Base-by-base conservation (phyloP, 2,329 filamentous ascomycete genomes). In the Fusarium solani-melongenae region DNA sequence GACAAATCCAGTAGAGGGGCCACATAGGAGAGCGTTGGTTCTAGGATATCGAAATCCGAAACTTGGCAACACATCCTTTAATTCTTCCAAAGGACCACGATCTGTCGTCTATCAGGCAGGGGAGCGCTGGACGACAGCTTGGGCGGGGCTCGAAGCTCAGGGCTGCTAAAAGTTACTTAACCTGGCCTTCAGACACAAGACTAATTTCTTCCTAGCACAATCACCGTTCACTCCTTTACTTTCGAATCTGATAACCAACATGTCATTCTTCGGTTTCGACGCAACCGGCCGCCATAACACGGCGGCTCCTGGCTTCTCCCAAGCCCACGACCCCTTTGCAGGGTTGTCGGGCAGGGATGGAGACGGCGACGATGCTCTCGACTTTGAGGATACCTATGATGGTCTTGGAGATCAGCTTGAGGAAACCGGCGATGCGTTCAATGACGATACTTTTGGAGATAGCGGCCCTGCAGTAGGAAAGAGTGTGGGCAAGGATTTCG, bases 351-450 rank as follows among this genome's bases (percentile, higher is more conserved):
- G 88, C 77, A 88, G 86, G 59, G 87, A 88, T 68, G 89, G 92
- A 67, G 90, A 92, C 76, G 83, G 83, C 60, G 86, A 87, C 75
- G 89, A 88, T 70, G 86, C 85, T 27, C 81, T 88, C 78, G 93
- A 98, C 78, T 99, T 98, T 77, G 96, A 99, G 78, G 95, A 99
- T 81, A 98, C 96, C 39, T 98, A 98, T 81, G 96, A 99, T 83
- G 96, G 96, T 20, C 87, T 99, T 44, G 96, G 95, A 65, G 93
- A 98, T 80, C 91, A 93, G 82, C 91, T 99, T 38, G 92, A 98
- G 78, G 96, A 99, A 81, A 92, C 93, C 22, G 94, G 96, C 79
- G 96, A 99, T 86, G 94, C 90, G 59, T 94, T 98, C 88, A 99
- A 99, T 83, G 94, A 98, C 78, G 96, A 98, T 81, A 99, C 96